Conservation (phyloP, 2,329 filamentous ascomycete genomes). For the Penicillium sp. region DNA sequence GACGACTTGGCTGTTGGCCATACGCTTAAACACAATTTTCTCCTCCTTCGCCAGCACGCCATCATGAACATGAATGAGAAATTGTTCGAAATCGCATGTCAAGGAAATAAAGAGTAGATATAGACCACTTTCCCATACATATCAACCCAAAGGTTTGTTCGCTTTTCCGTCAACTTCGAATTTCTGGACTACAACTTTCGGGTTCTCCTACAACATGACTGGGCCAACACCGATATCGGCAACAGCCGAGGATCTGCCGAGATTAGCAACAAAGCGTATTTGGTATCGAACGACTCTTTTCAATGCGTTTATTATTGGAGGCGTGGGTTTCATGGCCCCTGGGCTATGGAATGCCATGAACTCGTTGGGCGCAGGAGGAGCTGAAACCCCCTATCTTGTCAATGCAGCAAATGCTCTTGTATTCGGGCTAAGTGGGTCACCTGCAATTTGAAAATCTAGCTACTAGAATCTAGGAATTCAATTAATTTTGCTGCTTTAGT, state of each 20-base stretch:
- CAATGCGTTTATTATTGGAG: constrained; percentile 59
- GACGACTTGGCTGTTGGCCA: not conserved
- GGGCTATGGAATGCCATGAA: constrained; percentile 62
- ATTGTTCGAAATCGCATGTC: not conserved
- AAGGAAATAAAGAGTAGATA: not conserved
- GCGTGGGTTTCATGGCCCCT: constrained; percentile 54
- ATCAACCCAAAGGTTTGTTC: not conserved
- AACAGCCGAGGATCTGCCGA: constrained; percentile 11
- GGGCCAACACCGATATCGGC: constrained; percentile 17
- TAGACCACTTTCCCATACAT: not conserved
- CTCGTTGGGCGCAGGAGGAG: constrained; percentile 57
- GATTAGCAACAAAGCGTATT: constrained; percentile 11
- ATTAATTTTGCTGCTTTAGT: constrained; percentile 36
- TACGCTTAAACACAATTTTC: constrained; percentile 5
- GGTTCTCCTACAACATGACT: constrained; percentile 13
- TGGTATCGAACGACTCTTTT: constrained; percentile 60
- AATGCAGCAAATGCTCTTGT: constrained; percentile 59
- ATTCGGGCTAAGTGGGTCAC: constrained; percentile 43
- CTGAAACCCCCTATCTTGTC: constrained; percentile 56
- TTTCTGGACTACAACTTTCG: not conserved
- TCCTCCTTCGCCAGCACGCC: constrained; percentile 12
- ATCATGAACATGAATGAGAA: constrained; percentile 10
- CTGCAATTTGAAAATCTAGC: constrained; percentile 16
- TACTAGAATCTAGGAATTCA: not conserved
- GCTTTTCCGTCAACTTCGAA: not conserved